Base-by-base conservation (phyloP, 345 rosid species). In the Leavenworthia alabamica region DNA sequence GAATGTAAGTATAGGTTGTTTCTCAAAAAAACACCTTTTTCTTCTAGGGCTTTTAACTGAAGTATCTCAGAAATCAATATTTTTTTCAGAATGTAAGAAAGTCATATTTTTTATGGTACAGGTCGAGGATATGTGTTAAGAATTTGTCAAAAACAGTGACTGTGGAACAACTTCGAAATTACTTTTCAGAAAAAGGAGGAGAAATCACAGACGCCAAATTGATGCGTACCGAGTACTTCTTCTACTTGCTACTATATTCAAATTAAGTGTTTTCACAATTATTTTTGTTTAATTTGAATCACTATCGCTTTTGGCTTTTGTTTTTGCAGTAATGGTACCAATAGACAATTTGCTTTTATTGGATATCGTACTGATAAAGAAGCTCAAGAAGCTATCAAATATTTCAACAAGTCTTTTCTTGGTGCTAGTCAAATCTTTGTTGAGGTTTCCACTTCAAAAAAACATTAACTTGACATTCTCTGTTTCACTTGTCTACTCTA, bases 111-210 rank as follows among this genome's bases (percentile, higher is more conserved):
- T 44, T 29, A n/a, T n/a, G n/a, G n/a, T 64, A 12, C 56, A 81
- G 96, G 99, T 89, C 99, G 12, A 80, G 97, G 54, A 85, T 93
- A 14, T 82, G 88, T 52, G 88, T 89, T 48, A 93, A 89, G 77
- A 84, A 78, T 74, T 75, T 93, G 63, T 91, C 99, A 3, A 85
- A 79, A 60, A 67, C 79, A 57, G 79, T 81, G 43, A 64, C 67
- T 8, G 97, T 80, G 77, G 86, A 79, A 51, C 83, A 83, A 16
- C 78, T 93, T 26, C 80, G 88, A 4, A 90, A 83, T 17, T 12
- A 74, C 19, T 87, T 87, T 64, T 87, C 99, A 1, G 76, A 73
- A 79, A 89, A 83, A 53, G 97, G 94, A 58, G 97, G 94, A 58
- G 97, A 93, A 71, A 73, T 87, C 31, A 93, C 91, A 0, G 97